phyloP scores from a whole-genome alignment of 805 yeast species.

The Spathaspora sp. region DNA sequence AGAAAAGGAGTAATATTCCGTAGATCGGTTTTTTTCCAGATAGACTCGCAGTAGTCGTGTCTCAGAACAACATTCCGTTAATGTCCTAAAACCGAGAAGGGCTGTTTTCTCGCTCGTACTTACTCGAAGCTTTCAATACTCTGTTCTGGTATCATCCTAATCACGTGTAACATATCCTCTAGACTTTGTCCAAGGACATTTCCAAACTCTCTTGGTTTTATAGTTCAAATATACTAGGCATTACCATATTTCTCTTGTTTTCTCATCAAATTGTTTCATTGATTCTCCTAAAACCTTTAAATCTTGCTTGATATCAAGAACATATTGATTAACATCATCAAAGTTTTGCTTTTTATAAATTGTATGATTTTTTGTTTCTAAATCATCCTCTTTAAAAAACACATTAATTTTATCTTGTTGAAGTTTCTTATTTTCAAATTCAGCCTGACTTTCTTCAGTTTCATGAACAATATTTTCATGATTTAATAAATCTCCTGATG shows the following conservation, averaged over 20 bases:
- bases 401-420: conserved; percentile 20
- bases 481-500: conserved; percentile 1
- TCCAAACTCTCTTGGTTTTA: too few relatives aligned
- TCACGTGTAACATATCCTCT: too few relatives aligned
- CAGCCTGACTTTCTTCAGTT: conserved; percentile 3
- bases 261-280: conserved; percentile 45
- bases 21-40: background rate
- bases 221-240: too few relatives aligned
- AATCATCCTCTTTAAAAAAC: conserved; percentile 20
- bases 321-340: conserved; percentile 46
- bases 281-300: conserved; percentile 51
- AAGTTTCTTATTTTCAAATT: conserved; percentile 24
- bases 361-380: conserved; percentile 11
- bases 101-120: too few relatives aligned
- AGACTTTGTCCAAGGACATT: too few relatives aligned
- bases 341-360: conserved; percentile 51
- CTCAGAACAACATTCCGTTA: too few relatives aligned
- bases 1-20: too few relatives aligned
- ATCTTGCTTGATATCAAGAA: conserved; percentile 44
- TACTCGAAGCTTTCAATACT: too few relatives aligned
- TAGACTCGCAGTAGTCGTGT: background rate
- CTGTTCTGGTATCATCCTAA: too few relatives aligned
- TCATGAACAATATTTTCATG: conserved; percentile 15
- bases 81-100: too few relatives aligned
- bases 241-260: conserved; percentile 42